Evolutionary conservation across 495 filamentous ascomycete species (phyloP), one percentile per base, ranked within the genome.

Genomic region (Neurospora tetraspora): DNA sequence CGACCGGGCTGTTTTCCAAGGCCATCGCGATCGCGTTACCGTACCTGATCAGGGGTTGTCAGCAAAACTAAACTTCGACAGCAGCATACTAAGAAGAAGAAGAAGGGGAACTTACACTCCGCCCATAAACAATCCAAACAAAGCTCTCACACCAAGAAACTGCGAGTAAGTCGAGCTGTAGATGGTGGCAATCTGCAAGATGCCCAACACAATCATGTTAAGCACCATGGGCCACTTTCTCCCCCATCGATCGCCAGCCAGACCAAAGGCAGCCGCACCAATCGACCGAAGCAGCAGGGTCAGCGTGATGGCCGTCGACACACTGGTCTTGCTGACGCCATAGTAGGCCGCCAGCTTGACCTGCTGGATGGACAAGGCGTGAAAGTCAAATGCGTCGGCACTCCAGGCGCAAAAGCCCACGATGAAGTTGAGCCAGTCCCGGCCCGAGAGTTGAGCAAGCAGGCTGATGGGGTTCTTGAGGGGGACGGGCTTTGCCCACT

Each of bases 91-190:
- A 1, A 23, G 27, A 36, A 23, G n/a, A 37, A 14, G 34, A 34
- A 34, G 34, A 6, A 34, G 34, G 12, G 3, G 2, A 39, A 74
- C 78, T 69, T 74, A 78, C 18, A 94, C 88, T 68, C 92, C 92
- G 31, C 92, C 92, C 92, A 94, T 94, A 70, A 92, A 91, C 70
- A 94, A 81, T n/a, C 92, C 92, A 78, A 93, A 94, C 12, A 94
- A 78, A 65, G 86, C 85, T 27, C 91, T 80, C 2, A 93, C 91
- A 39, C 86, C 91, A 40, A 94, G 79, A 78, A 94, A 94, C 76
- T 90, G 84, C 70, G 84, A 77, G 78, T 91, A 94, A 0, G 88
- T 93, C 0, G 72, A 70, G 76, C 87, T 87, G 77, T 91, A 94
- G 74, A 91, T 91, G 23, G 91, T 93, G 4, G 86, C 91, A 73